Percentiles rank a stretch among this genome's conserved stretches.
These are phyloP conservation scores for Cubamyces lactineus DNA, from an alignment of 768 basidiomycete species.

Conservation along the genomic window DNA sequence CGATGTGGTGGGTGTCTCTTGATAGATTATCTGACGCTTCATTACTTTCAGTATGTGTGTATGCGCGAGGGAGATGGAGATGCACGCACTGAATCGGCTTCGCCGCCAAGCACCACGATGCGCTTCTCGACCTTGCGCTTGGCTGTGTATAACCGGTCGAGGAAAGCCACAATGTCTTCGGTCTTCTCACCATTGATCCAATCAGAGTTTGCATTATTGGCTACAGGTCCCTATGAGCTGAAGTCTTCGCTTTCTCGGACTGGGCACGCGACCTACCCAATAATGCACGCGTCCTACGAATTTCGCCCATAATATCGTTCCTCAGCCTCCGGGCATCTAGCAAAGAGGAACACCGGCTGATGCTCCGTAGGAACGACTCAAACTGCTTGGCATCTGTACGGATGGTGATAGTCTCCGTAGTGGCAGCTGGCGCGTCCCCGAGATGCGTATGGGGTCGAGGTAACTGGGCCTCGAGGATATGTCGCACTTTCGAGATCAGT, in stretches of 20 bases:
- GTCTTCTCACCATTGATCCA: constrained; percentile 88
- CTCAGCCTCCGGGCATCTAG: constrained; percentile 89
- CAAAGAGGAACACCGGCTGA: constrained; percentile 78
- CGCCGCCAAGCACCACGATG: constrained; percentile 78
- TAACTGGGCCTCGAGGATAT: constrained; percentile 79
- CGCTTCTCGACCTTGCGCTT: constrained; percentile 86
- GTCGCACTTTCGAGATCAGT: constrained; percentile 85
- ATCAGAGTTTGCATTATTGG: constrained; percentile 84
- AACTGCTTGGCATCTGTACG: constrained; percentile 83
- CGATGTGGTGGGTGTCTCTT: constrained; percentile 44
- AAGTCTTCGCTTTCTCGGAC: background rate
- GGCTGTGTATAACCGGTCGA: constrained; percentile 87
- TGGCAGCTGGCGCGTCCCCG: constrained; percentile 43
- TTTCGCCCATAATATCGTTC: constrained; percentile 92
- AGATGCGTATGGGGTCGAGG: constrained; percentile 54
- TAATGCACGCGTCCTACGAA: constrained; percentile 73
- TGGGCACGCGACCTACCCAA: constrained; percentile 52
- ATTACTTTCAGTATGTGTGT: background rate
- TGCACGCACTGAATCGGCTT: constrained; percentile 58
- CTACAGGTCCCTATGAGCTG: constrained; percentile 38
- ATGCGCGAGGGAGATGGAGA: no score
- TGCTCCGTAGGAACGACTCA: constrained; percentile 88
- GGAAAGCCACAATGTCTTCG: constrained; percentile 83
- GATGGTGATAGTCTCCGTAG: constrained; percentile 77
- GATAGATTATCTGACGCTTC: constrained; percentile 41